A percentile compares a stretch with the other conserved stretches of the same genome.
These are phyloP conservation scores for Beta corolliflora DNA, from an alignment of 179 eudicot genomes.

Conservation along the genomic window DNA sequence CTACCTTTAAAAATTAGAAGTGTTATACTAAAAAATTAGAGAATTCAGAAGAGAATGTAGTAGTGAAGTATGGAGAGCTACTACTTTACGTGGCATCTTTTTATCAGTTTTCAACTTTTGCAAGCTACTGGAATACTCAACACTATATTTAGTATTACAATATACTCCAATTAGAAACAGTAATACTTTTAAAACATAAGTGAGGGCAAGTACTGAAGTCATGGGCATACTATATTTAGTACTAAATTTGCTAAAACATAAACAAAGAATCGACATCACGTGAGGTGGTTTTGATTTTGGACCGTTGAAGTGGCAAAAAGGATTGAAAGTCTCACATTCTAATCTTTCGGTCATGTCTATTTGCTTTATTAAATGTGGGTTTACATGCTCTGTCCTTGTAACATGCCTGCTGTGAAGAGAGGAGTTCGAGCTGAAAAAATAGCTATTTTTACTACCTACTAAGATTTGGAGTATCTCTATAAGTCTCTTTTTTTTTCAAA, in stretches of 20 bases:
- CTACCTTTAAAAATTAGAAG: too few relatives aligned
- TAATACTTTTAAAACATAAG: neutral
- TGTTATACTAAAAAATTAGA: neutral
- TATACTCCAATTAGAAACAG: too few relatives aligned
- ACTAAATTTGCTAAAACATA: neutral
- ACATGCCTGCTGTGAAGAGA: neutral
- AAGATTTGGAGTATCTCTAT: constrained; percentile 8
- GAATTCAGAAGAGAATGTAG: constrained; percentile 13
- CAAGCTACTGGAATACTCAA: too few relatives aligned
- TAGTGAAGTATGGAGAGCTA: neutral
- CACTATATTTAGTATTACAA: neutral
- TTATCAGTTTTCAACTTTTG: too few relatives aligned
- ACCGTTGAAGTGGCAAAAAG: constrained; percentile 16
- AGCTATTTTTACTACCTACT: neutral
- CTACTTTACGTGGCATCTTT: neutral
- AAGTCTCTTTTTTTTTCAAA: too few relatives aligned
- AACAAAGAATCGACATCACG: constrained; percentile 16
- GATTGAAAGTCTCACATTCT: neutral
- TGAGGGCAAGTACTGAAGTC: neutral
- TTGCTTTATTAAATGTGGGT: constrained; percentile 17
- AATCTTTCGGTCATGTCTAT: constrained; percentile 15
- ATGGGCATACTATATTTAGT: neutral
- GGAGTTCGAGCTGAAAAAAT: neutral
- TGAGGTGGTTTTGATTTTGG: constrained; percentile 10
- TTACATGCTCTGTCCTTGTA: constrained; percentile 18